A percentile compares a stretch with the other conserved stretches of the same genome.
Conservation (phyloP, 179 eudicot genomes). For the Spergularia azorica region DNA sequence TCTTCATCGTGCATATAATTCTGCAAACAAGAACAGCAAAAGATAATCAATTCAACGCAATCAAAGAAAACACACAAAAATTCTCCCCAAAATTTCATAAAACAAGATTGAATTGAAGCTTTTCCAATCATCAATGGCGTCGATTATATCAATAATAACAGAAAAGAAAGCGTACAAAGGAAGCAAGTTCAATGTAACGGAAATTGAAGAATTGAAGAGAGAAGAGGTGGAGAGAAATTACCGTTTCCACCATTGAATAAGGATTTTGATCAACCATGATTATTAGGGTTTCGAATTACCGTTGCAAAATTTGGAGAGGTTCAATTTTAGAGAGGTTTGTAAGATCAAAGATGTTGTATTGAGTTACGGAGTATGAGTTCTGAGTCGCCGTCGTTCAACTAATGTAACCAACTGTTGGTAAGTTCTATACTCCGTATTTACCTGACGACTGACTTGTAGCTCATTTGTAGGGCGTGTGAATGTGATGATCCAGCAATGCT, state of each 20-base stretch:
- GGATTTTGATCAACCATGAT: conserved; percentile 37
- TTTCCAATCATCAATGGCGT: neutral
- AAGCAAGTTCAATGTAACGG: neutral
- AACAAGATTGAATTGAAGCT: neutral
- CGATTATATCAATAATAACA: neutral
- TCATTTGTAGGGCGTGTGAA: too few species aligned
- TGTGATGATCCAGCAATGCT: too few species aligned
- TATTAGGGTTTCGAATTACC: conserved; percentile 19
- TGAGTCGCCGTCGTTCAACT: too few species aligned
- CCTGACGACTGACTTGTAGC: too few species aligned
- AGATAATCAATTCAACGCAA: neutral
- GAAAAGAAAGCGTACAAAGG: neutral
- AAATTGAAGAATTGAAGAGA: neutral
- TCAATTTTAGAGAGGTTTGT: too few species aligned
- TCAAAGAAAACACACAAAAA: neutral
- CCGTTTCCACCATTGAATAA: conserved; percentile 26
- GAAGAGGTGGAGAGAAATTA: neutral
- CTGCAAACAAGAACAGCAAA: conserved; percentile 26
- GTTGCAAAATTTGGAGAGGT: too few species aligned
- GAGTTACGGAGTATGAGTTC: too few species aligned
- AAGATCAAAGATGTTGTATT: too few species aligned
- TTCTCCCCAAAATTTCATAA: neutral
- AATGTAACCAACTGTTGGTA: too few species aligned
- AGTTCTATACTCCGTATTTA: too few species aligned
- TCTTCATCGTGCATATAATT: conserved; percentile 60